Evolutionary conservation across 1,284 basidiomycete species (phyloP), one percentile per base, ranked within the genome.

Genomic region (Puccinia polysora): DNA sequence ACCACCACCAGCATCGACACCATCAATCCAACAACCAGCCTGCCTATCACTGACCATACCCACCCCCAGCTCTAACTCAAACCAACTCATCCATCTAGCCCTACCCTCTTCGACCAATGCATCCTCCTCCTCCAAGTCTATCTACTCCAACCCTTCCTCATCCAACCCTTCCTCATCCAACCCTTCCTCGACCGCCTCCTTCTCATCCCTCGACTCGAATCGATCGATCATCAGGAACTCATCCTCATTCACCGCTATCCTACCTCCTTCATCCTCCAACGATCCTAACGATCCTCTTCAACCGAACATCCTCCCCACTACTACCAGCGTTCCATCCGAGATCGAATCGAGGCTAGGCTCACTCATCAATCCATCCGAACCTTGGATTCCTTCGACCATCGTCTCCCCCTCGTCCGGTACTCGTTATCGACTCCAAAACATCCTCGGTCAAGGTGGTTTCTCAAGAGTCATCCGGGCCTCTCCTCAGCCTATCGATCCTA

Each of bases 401-500:
- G 28, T 58, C 34, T 58, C 55, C 8, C 55, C 55, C 10, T 56
- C 56, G 36, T 38, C 23, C n/a, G 45, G 38, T 43, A 59, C 36
- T 15, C 32, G 25, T 45, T 68, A 68, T 56, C 28, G 23, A 18
- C 36, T 68, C 20, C 56, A 20, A 7, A 36, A 43, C 20, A 47
- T 55, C 25, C 32, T 70, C 23, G 67, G 67, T 4, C 30, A 59
- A 40, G 67, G 67, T 4, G 52, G 67, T 47, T 70, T 70, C 36
- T 70, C 67, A 18, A 70, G 60, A 60, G 67, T 70, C 36, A 40
- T 68, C 23, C 34, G 47, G 34, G 65, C 65, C 7, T 47, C 34
- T 47, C 20, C 23, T 63, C 40, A 63, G 43, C n/a, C 34, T n/a
- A 20, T 8, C 1, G 4, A 59, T 25, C n/a, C 32, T 25, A 25